A percentile compares a stretch with the other conserved stretches of the same genome.
Evolutionary conservation across 2,329 filamentous ascomycete species (phyloP).

Genomic region (Xylaria sp.): DNA sequence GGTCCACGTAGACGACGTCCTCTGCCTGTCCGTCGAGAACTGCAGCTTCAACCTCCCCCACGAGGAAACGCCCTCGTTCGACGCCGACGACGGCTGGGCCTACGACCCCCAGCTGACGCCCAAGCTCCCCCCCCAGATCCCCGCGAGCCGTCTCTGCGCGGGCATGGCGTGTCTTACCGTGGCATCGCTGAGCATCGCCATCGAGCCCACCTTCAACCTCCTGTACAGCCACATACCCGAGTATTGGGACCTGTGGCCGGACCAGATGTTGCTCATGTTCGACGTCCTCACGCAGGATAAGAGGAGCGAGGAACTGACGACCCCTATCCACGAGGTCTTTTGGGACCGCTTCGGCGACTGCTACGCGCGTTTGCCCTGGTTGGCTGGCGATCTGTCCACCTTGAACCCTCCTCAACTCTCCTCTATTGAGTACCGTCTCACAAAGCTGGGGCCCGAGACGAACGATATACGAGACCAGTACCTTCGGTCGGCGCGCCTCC

Average conservation of each 20-base stretch:
- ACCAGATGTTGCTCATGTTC: conserved; percentile 40
- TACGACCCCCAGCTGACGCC: conserved; percentile 48
- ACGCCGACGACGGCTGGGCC: conserved; percentile 42
- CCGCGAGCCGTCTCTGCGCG: conserved; percentile 39
- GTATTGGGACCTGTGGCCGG: background rate
- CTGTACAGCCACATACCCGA: conserved; percentile 31
- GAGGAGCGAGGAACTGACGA: conserved; percentile 33
- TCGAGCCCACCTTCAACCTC: conserved; percentile 36
- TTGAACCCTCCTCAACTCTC: too few relatives aligned
- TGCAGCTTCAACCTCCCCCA: conserved; percentile 49
- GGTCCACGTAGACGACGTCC: conserved; percentile 44
- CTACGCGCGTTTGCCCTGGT: conserved; percentile 43
- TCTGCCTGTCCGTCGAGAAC: conserved; percentile 48
- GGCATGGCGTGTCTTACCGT: conserved; percentile 36
- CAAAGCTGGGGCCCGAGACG: conserved; percentile 44
- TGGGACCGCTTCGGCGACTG: conserved; percentile 47
- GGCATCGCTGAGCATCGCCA: conserved; percentile 15
- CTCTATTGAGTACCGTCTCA: conserved; percentile 26
- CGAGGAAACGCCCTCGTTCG: conserved; percentile 39
- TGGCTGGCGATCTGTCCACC: background rate
- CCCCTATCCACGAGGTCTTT: background rate
- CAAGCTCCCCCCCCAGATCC: conserved; percentile 36
- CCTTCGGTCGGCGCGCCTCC: conserved; percentile 42
- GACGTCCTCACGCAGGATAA: conserved; percentile 19
- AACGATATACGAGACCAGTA: conserved; percentile 43